Conservation (phyloP, 2,329 filamentous ascomycete species). For the Beauveria medogensis region DNA sequence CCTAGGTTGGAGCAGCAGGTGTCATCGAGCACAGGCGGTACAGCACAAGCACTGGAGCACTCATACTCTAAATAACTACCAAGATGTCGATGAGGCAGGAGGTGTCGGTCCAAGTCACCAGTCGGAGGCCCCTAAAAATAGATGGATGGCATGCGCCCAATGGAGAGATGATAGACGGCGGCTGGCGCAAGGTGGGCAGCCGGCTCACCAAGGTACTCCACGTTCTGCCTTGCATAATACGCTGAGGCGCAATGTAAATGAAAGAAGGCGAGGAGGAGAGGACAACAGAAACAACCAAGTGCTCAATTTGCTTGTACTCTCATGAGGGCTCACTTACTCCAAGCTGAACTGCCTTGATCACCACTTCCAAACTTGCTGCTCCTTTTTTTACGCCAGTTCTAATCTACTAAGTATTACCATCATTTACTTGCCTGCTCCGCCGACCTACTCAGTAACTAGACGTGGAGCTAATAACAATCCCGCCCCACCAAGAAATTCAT, state of each 20-base stretch:
- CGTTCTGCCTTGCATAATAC: too few relatives aligned
- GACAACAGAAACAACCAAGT: too few relatives aligned
- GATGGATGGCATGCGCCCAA: neutral
- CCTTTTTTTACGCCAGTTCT: neutral
- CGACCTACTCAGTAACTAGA: neutral
- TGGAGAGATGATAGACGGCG: neutral
- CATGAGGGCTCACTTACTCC: too few relatives aligned
- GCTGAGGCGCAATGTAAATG: too few relatives aligned
- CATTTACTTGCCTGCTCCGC: neutral
- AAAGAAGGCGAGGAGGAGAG: too few relatives aligned
- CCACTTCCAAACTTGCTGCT: neutral
- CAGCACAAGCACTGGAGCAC: neutral
- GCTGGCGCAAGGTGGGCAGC: neutral
- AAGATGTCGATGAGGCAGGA: neutral
- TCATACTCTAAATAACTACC: neutral
- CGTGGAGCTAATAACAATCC: neutral
- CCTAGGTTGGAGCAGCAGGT: neutral
- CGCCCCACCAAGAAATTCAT: neutral
- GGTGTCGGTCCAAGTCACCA: neutral
- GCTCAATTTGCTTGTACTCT: too few relatives aligned
- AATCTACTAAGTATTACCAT: neutral
- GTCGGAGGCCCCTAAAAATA: constrained; percentile 4
- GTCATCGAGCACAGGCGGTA: neutral
- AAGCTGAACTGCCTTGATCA: neutral
- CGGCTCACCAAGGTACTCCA: neutral